Percentiles rank a stretch among this genome's conserved stretches.
Conservation (phyloP, 352 stramenopile genomes). For the Peronospora tabacina region DNA sequence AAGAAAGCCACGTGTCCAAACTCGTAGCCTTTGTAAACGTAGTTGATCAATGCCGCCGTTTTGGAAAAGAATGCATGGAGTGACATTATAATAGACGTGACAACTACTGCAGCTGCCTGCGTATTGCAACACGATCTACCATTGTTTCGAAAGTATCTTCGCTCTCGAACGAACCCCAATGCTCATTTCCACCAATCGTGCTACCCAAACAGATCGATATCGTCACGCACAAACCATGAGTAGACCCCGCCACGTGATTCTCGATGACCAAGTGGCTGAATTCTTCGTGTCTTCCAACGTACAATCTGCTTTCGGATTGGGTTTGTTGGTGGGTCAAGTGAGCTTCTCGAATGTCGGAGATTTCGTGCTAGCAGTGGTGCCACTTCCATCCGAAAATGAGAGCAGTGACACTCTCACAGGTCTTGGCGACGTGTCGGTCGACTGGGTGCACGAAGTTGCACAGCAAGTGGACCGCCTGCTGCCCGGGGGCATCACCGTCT, state of each 20-base stretch:
- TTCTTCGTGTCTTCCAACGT: constrained; percentile 18
- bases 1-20: no score
- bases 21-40: no score
- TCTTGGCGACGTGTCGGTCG: constrained; percentile 49
- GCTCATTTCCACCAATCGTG: not conserved
- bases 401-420: constrained; percentile 19
- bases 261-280: constrained; percentile 25
- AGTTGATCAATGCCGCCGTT: no score
- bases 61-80: no score
- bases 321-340: constrained; percentile 52
- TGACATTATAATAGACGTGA: no score
- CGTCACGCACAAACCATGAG: constrained; percentile 18
- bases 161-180: no score
- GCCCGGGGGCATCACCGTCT: constrained; percentile 42
- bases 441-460: constrained; percentile 59
- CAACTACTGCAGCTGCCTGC: no score
- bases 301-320: constrained; percentile 40
- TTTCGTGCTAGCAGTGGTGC: constrained; percentile 39
- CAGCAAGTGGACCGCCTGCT: constrained; percentile 65
- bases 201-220: not conserved
- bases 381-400: constrained; percentile 45
- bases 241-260: constrained; percentile 21
- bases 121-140: no score
- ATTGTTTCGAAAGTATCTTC: no score
- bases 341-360: constrained; percentile 29